Base-by-base conservation (phyloP, 352 stramenopile species). In the Pythium insidiosum region DNA sequence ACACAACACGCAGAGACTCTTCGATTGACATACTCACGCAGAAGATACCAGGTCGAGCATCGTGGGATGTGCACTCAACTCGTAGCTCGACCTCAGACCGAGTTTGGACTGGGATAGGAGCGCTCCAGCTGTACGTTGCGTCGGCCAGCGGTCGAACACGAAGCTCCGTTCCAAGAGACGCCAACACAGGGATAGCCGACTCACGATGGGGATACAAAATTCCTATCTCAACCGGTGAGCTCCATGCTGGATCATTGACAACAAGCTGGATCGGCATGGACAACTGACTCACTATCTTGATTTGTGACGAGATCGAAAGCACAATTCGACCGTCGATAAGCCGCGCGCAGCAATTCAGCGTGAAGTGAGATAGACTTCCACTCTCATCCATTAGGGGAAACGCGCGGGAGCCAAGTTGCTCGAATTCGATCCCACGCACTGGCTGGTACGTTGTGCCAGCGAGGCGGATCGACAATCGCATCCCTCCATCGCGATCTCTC, bases 181-280 rank as follows among this genome's bases (percentile, higher is more conserved):
- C 52, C 30, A 88, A 52, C 20, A 93, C 61, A 10, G 80, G 80
- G 6, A 93, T 61, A 3, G 78, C 73, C 1, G 72, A 84, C 26
- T 85, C 73, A 53, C 73, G 60, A 11, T 65, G 57, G 10, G 75
- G 61, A 18, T 72, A 58, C 15, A 93, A 47, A 11, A 77, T 52
- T 2, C 76, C 76, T 37, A 92, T 78, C 41, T 87, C 77, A 2
- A 91, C 72, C 11, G 80, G 80, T 10, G 68, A 55, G 4, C 63
- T 53, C 80, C 80, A 93, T 28, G 73, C 73, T 43, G 80, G 78
- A 47, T 90, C 78, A 29, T 93, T 88, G 19, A 89, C 75, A 4
- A 93, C 72, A 16, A 93, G 47, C 37, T 86, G 69, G 16, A 93
- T 63, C 6, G 75, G 65, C 49, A 83, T 77, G 23, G 78, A 67